Conservation (phyloP, 2,329 filamentous ascomycete species). For the Colletotrichum cuscutae region DNA sequence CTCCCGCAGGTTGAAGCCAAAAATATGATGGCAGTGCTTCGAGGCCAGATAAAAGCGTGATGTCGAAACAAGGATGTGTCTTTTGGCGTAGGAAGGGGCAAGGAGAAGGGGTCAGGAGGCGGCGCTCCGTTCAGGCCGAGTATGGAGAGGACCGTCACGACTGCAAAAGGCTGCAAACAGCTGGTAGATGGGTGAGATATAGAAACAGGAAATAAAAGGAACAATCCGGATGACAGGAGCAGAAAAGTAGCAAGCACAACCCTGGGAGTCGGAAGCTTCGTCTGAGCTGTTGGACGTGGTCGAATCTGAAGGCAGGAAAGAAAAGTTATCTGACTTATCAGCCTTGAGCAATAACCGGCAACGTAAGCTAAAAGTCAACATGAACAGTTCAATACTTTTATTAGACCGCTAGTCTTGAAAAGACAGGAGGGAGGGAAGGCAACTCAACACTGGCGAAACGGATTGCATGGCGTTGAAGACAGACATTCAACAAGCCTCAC, state of each 20-base stretch:
- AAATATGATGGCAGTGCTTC: background rate
- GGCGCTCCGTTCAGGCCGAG: constrained; percentile 8
- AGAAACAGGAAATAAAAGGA: background rate
- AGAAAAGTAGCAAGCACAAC: background rate
- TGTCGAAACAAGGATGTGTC: constrained; percentile 30
- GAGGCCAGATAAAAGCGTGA: background rate
- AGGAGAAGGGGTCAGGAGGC: constrained; percentile 19
- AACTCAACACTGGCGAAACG: background rate
- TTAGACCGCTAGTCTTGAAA: constrained; percentile 1
- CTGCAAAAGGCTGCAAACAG: background rate
- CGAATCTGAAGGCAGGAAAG: background rate
- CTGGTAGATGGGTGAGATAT: background rate
- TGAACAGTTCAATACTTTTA: background rate
- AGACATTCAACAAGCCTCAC: background rate
- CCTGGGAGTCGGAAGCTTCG: background rate
- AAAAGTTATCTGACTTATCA: background rate
- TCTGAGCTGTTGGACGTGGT: background rate
- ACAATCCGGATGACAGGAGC: background rate
- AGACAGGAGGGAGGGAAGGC: background rate
- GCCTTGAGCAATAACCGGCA: background rate
- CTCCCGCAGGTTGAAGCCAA: background rate
- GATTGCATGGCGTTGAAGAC: constrained; percentile 11
- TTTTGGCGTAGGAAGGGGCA: constrained; percentile 24
- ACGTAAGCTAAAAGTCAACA: background rate
- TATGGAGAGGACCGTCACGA: background rate